Conservation (phyloP, 805 yeast genomes). For the Blastobotrys peoriensis region DNA sequence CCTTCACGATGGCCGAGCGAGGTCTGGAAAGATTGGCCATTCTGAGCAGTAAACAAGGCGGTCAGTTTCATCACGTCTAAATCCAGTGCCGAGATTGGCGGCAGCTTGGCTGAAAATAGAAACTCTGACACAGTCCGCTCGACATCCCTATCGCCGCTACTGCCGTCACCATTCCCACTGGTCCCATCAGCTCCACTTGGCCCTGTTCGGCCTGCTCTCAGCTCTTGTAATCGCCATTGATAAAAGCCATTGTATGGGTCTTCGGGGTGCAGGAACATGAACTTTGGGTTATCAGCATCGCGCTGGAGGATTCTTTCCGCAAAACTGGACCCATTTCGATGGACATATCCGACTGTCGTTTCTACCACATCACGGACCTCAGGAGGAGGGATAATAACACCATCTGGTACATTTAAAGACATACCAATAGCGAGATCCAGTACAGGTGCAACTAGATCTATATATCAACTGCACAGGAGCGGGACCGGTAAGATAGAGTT, state of each 20-base stretch:
- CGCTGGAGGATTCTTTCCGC: constrained; percentile 48
- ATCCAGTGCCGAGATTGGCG: constrained; percentile 53
- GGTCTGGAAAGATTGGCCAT: constrained; percentile 44
- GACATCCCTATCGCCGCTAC: not conserved
- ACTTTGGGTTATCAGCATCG: constrained; percentile 46
- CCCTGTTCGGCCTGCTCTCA: constrained; percentile 24
- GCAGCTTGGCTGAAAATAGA: constrained; percentile 28
- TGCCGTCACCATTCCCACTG: constrained; percentile 1
- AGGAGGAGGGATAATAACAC: constrained; percentile 49
- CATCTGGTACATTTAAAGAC: constrained; percentile 32
- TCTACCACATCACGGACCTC: constrained; percentile 47
- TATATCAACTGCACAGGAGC: no score
- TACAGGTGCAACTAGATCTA: no score
- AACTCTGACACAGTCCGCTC: constrained; percentile 20
- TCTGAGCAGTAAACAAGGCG: constrained; percentile 61
- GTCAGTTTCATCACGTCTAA: constrained; percentile 63
- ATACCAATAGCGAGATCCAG: no score
- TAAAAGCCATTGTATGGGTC: constrained; percentile 59
- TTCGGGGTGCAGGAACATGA: constrained; percentile 52
- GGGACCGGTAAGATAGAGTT: no score
- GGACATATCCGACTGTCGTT: constrained; percentile 67
- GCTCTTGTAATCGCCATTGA: constrained; percentile 37
- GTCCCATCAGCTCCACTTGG: constrained; percentile 4
- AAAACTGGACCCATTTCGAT: constrained; percentile 57
- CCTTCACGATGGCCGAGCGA: constrained; percentile 32